Base-by-base conservation (phyloP, 306 rosid genomes). In the Trifolium dubium region DNA sequence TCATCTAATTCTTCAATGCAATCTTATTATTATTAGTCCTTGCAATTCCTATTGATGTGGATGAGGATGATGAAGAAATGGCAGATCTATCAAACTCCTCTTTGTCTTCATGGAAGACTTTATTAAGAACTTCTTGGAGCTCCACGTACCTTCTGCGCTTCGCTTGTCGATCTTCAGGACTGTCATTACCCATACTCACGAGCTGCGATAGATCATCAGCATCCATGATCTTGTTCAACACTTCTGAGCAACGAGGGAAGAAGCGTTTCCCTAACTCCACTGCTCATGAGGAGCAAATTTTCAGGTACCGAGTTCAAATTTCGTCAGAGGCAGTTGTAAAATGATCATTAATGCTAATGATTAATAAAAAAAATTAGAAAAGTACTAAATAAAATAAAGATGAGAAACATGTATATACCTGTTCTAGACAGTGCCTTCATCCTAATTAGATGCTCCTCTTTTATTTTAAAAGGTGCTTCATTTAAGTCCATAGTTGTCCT, bases 161-260 rank as follows among this genome's bases (percentile, higher is more conserved):
- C 28, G 30, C 60, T 0, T 4, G 64, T 54, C 85, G 76, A 35
- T 85, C 85, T 30, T 87, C 88, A 2, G 91, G 83, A 66, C 83
- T 72, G 65, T 85, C 89, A 46, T 83, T 71, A 39, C 86, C 64
- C 59, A 73, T 34, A 51, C 83, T 83, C 31, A 86, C 83, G n/a
- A 90, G 83, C 64, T 83, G 89, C 11, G 89, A 59, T 18, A 90
- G 62, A 56, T 86, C 92, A 67, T 88, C 85, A 4, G 86, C 82
- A 69, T 90, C 96, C 96, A 90, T 88, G 28, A 90, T 88, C 74
- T 81, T 88, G 64, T 90, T 88, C 69, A 85, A 79, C 65, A 88
- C 88, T 66, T 72, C 87, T 13, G 91, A 84, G 81, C 96, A 90
- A 39, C 89, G 92, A 15, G 96, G 96, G 67, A 90, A 90, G 88